Evolutionary conservation across 2,329 filamentous ascomycete species (phyloP).

Genomic region (Geosmithia putterillii): DNA sequence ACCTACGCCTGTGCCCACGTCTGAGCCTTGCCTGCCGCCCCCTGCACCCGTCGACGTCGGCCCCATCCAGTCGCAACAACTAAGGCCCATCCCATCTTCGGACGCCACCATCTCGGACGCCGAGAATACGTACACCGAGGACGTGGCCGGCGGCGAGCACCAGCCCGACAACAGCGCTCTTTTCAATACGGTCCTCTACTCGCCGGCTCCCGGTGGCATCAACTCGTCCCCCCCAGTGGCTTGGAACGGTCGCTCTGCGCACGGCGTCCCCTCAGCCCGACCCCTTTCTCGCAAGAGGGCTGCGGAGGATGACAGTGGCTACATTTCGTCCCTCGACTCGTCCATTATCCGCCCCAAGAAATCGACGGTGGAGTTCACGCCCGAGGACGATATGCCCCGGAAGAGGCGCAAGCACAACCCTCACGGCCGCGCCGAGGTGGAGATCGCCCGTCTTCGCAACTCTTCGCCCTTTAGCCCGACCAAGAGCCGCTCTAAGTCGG

Average conservation of each 20-base stretch:
- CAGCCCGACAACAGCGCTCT: constrained; percentile 22
- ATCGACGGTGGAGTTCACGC: constrained; percentile 53
- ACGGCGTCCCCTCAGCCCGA: neutral
- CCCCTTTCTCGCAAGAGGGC: constrained; percentile 49
- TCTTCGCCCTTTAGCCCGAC: constrained; percentile 90
- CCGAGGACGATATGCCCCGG: constrained; percentile 66
- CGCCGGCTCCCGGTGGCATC: constrained; percentile 59
- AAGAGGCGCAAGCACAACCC: constrained; percentile 52
- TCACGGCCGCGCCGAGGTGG: constrained; percentile 58
- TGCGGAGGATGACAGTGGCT: constrained; percentile 67
- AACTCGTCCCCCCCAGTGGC: constrained; percentile 79
- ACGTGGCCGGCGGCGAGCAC: constrained; percentile 45
- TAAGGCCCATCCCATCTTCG: constrained; percentile 40
- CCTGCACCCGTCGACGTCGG: constrained; percentile 28
- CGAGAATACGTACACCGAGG: constrained; percentile 54
- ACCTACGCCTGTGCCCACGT: constrained; percentile 23
- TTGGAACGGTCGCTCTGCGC: neutral
- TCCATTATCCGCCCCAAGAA: constrained; percentile 67
- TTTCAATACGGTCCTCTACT: constrained; percentile 45
- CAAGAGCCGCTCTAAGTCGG: constrained; percentile 46
- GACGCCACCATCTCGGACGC: constrained; percentile 65
- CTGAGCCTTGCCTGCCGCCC: constrained; percentile 36
- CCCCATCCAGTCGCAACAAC: constrained; percentile 4
- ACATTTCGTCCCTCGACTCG: constrained; percentile 91
- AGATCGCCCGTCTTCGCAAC: constrained; percentile 83